Conservation (phyloP, 306 rosid species). For the Medicago lupulina region DNA sequence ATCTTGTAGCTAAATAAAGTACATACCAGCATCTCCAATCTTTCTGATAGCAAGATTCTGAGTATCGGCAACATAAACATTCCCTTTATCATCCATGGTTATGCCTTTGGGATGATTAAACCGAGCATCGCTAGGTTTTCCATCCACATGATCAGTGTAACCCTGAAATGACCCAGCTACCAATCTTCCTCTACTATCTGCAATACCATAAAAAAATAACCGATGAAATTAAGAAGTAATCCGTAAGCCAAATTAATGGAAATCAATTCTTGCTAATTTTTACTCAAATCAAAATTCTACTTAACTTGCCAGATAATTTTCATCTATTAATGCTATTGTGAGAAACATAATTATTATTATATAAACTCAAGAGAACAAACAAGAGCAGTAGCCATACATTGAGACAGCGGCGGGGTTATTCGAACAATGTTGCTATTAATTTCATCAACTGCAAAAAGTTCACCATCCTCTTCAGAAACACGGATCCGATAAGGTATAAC, state of each 20-base stretch:
- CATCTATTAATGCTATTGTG: background rate
- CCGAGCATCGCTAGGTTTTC: constrained; percentile 93
- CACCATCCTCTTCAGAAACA: constrained; percentile 80
- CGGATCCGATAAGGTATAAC: constrained; percentile 81
- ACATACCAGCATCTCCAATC: constrained; percentile 89
- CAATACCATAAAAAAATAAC: constrained; percentile 42
- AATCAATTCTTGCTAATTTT: background rate
- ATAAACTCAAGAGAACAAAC: background rate
- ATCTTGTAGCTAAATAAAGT: constrained; percentile 35
- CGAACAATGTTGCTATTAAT: constrained; percentile 84
- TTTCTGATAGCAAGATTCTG: constrained; percentile 91
- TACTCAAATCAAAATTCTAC: background rate
- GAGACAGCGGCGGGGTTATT: constrained; percentile 89
- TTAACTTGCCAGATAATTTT: background rate
- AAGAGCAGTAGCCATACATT: constrained; percentile 60
- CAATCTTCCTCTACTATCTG: constrained; percentile 98
- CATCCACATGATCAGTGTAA: constrained; percentile 86
- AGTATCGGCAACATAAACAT: constrained; percentile 96
- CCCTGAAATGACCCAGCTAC: constrained; percentile 99
- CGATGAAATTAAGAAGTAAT: background rate
- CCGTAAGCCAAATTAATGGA: background rate
- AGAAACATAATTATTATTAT: background rate
- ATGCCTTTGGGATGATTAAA: constrained; percentile 95
- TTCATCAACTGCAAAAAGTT: constrained; percentile 86
- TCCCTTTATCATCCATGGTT: constrained; percentile 93